Base-by-base conservation (phyloP, 108 stramenopile genomes). In the Poteriospumella lacustris region DNA sequence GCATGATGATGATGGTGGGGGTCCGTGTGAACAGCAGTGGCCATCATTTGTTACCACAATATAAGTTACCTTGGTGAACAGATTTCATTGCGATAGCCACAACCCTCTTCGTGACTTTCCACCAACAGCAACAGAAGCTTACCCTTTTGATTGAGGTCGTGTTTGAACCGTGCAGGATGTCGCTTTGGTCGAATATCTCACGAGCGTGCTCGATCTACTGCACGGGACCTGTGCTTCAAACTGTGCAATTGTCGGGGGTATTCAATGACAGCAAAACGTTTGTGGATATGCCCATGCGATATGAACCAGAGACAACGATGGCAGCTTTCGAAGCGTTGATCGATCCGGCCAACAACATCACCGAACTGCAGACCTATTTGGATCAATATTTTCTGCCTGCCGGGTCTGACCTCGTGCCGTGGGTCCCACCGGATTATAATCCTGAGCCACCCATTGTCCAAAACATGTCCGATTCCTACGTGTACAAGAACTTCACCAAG, bases 231-330 rank as follows among this genome's bases (percentile, higher is more conserved):
- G 15, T 80, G 19, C 59, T 80, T 34, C 0, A 0, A 24, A 39
- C 75, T 0, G 67, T 76, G 39, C 52, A 80, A 31, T 0, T 0
- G n/a, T 24, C 0, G 31, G 58, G 12, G 1, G 0, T 81, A 19
- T 81, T 47, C 33, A 15, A 26, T 2, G 80, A 81, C 56, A 24
- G 60, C 34, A 81, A 81, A 52, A 56, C 67, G 44, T 81, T 81
- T 43, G 80, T 81, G 3, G 80, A 81, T 40, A 43, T 44, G 76
- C 80, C 80, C 1, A 1, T 81, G 36, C 26, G 33, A 1, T 5
- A 5, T 31, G 39, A 1, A 26, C 43, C 79, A 19, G 47, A 2
- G 42, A 41, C 1, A 43, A 52, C 43, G 38, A 1, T 39, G 39
- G 43, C 1, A 34, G 3, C 42, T 0, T 41, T 42, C 79, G 0